Evolutionary conservation across 1,284 basidiomycete species (phyloP), one percentile per base, ranked within the genome.

Genomic region (Peniophora sp.): DNA sequence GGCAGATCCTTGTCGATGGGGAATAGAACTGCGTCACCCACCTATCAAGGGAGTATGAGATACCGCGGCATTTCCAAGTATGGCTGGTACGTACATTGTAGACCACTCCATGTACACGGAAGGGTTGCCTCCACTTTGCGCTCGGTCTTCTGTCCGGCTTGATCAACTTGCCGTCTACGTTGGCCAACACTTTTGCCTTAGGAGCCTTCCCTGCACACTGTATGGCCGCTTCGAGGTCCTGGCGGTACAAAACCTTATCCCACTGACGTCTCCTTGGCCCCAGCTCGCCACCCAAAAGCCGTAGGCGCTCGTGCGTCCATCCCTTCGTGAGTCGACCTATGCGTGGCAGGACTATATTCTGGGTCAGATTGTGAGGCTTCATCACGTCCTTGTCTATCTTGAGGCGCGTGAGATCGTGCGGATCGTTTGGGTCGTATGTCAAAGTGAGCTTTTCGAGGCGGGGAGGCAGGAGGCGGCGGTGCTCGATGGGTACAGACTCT

Each of bases 331-430:
- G 63, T 14, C 63, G 56, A 12, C 70, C 72, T 46, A 87, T 78
- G 11, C 71, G 67, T 0, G 78, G 77, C 0, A 83, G 86, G 2
- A 86, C 81, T 48, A 76, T 75, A 0, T 82, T 85, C 1, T 66
- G 65, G 17, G 65, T 74, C 58, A 80, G 78, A 47, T 75, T 78
- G 54, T 79, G 74, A 0, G 70, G 62, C 17, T 69, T 74, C 11
- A 85, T 64, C 3, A 84, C 75, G 1, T 69, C 73, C 1, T 76
- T 57, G 55, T 87, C 83, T 3, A 69, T 63, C 54, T 80, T 77
- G 27, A 6, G 12, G 12, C 27, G 27, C 6, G 27, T 12, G 5
- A 12, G 27, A 12, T 32, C 27, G 27, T 32, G 6, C 12, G 27
- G 27, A 12, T 32, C 27, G 12, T 32, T 12, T 12, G 27, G 27